These are phyloP conservation scores for Trypanosoma avium DNA, from an alignment of 208 protist species.

Conservation along the genomic window DNA sequence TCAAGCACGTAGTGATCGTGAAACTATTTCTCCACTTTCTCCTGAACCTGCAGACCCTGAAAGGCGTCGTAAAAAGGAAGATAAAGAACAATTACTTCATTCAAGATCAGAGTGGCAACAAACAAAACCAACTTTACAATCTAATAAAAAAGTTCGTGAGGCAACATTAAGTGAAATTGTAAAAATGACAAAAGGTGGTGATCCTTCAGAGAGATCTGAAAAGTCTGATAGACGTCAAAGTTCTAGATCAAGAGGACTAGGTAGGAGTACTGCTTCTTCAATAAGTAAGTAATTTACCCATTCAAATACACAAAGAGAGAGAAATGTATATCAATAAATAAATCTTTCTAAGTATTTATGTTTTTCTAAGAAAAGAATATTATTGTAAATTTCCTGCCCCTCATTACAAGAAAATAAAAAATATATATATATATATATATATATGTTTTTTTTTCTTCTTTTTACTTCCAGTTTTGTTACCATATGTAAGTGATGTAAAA, in stretches of 20 bases:
- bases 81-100: conserved; percentile 42
- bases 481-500: not conserved
- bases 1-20: conserved; percentile 4
- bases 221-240: not conserved
- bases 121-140: conserved; percentile 31
- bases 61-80: conserved; percentile 26
- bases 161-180: conserved; percentile 34
- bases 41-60: conserved; percentile 25
- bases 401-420: not conserved
- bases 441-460: not conserved
- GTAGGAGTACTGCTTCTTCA: not conserved
- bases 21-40: not conserved
- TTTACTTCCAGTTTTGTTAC: conserved; percentile 11
- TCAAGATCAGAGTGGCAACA: conserved; percentile 50
- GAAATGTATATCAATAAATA: too few species aligned
- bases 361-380: too few species aligned
- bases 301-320: not conserved
- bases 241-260: not conserved
- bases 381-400: too few species aligned
- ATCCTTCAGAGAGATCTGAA: conserved; percentile 22
- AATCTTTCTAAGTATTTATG: too few species aligned
- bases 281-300: not conserved
- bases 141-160: conserved; percentile 36
- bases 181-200: conserved; percentile 31
- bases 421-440: not conserved